phyloP scores from a whole-genome alignment of 1,284 basidiomycete species.

The Melanopsichium pennsylvanicum region DNA sequence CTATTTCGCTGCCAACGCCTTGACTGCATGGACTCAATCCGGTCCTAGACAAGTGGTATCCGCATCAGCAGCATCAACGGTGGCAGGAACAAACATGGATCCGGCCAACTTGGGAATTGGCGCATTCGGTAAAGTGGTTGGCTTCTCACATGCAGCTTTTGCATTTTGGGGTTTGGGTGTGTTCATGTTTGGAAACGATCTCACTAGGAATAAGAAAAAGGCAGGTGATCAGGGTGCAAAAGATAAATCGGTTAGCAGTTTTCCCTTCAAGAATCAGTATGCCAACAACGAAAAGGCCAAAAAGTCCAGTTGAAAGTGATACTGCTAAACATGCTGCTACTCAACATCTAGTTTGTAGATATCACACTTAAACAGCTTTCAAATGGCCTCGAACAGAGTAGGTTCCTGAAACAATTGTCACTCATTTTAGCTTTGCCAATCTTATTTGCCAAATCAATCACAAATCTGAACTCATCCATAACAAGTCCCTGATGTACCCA shows the following conservation, averaged over 20 bases:
- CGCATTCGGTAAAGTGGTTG: constrained; percentile 35
- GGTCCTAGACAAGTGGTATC: constrained; percentile 4
- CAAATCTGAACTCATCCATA: no score
- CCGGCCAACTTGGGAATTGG: constrained; percentile 38
- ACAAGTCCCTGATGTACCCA: no score
- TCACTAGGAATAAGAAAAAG: constrained; percentile 45
- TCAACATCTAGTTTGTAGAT: no score
- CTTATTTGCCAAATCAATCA: no score
- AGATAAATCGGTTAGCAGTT: constrained; percentile 65
- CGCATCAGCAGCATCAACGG: no score
- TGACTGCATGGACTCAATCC: constrained; percentile 23
- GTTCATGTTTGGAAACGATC: constrained; percentile 46
- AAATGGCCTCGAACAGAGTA: no score
- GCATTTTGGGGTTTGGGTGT: constrained; percentile 44
- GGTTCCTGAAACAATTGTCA: no score
- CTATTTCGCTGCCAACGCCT: constrained; percentile 39
- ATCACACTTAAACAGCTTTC: no score
- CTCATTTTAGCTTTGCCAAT: no score
- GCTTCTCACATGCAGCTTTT: constrained; percentile 16
- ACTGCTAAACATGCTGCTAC: no score
- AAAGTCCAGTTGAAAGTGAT: constrained; percentile 16
- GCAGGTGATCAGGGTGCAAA: constrained; percentile 23
- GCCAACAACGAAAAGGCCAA: constrained; percentile 38
- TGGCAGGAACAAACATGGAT: background rate
- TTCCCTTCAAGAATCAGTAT: constrained; percentile 46